Base-by-base conservation (phyloP, 805 yeast species). In the Saturnispora besseyi region DNA sequence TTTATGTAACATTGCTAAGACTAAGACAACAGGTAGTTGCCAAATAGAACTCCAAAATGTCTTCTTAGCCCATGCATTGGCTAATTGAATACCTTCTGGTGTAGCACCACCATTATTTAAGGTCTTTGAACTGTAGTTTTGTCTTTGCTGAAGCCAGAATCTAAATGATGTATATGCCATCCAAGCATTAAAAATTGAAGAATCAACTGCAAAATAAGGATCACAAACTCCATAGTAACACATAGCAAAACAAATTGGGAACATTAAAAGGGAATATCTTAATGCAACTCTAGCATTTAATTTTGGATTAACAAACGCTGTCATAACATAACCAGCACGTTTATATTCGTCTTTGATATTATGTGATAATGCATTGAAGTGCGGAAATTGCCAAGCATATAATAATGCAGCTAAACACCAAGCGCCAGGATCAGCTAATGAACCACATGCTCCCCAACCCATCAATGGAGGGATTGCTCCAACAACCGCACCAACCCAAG, bases 401-500 rank as follows among this genome's bases (percentile, higher is more conserved):
- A 93, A 69, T 47, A 93, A 69, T 0, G 84, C 87, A 1, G 97
- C 97, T 24, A 93, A 70, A 61, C 90, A 81, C 98, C 98, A 91
- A 3, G 95, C 95, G 7, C 93, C 97, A 0, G 98, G 96, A 55
- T 88, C 87, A 3, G 75, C 57, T 34, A 90, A 67, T 0, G 89
- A 78, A 3, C 87, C 79, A 11, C 96, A 85, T 0, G 91, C 88
- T 2, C 96, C 96, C 99, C 99, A 93, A 2, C 99, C 99, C 99
- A 93, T 93, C 46, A 93, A 74, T 21, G 99, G 99, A 0, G 99
- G 99, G 44, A 93, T 86, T 0, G 97, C 99, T 4, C 99, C 99
- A 4, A 93, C 99, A n/a, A 93, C 64, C 0, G 99, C 99, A 18
- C 99, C 99, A 3, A 93, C 93, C 99, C 99, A 93, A 0, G 99